Percentiles rank a stretch among this genome's conserved stretches.
These are phyloP conservation scores for Mycosarcoma mackinlayi DNA, from an alignment of 1,284 basidiomycete genomes.

Conservation along the genomic window DNA sequence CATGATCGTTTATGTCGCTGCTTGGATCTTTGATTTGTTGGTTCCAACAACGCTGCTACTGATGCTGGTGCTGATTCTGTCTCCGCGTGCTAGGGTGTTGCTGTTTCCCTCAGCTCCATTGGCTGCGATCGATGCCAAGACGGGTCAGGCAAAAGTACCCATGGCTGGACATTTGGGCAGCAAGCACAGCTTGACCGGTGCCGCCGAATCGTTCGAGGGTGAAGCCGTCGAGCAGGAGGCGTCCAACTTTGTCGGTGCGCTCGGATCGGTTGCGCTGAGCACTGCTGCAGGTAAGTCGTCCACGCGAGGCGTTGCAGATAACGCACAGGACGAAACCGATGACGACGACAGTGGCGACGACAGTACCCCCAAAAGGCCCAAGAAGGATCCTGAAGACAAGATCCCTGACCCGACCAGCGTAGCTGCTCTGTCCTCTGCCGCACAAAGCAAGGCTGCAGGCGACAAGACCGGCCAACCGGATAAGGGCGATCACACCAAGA, in stretches of 20 bases:
- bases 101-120: conserved; percentile 73
- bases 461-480: conserved; percentile 48
- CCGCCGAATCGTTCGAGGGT: conserved; percentile 69
- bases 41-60: conserved; percentile 61
- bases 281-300: conserved; percentile 69
- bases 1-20: conserved; percentile 48
- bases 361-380: conserved; percentile 16
- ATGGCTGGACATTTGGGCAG: conserved; percentile 62
- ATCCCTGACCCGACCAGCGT: conserved; percentile 69
- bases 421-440: conserved; percentile 62
- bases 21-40: conserved; percentile 39
- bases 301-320: conserved; percentile 12
- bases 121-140: conserved; percentile 67
- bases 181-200: conserved; percentile 51
- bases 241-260: conserved; percentile 69
- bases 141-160: conserved; percentile 62
- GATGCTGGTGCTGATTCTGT: conserved; percentile 70
- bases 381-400: conserved; percentile 37
- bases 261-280: conserved; percentile 69
- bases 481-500: conserved; percentile 67
- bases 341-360: conserved; percentile 22
- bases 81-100: conserved; percentile 70
- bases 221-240: conserved; percentile 71
- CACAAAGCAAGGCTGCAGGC: conserved; percentile 67
- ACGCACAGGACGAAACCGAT: conserved; percentile 18